Evolutionary conservation across 164 flowering plant genomes (phyloP).

Genomic region (Vitis rotundifolia): DNA sequence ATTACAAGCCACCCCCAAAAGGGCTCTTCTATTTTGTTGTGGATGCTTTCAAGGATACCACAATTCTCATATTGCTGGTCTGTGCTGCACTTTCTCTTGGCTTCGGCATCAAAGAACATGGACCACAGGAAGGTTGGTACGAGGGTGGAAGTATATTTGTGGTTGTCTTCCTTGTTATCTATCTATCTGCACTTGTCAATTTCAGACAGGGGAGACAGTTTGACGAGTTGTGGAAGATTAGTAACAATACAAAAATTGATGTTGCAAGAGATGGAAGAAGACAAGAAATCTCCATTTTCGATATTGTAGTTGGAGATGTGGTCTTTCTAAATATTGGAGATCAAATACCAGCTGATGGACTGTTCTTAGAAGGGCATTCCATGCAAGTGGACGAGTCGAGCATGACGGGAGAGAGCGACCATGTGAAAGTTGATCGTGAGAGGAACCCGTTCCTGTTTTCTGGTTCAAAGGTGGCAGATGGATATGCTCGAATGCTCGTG

Average conservation of each 20-base stretch:
- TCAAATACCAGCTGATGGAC: constrained; percentile 73
- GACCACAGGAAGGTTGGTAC: constrained; percentile 57
- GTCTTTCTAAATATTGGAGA: constrained; percentile 61
- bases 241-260: constrained; percentile 43
- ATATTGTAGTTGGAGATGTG: constrained; percentile 69
- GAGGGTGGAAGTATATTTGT: constrained; percentile 67
- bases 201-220: constrained; percentile 55
- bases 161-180: constrained; percentile 52
- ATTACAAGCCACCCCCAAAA: constrained; percentile 46
- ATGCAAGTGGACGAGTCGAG: constrained; percentile 68
- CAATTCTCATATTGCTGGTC: constrained; percentile 47
- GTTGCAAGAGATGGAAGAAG: constrained; percentile 42
- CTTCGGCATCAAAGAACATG: constrained; percentile 59
- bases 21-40: constrained; percentile 39
- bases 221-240: constrained; percentile 51
- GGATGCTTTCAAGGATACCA: constrained; percentile 55
- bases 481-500: constrained; percentile 60
- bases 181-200: constrained; percentile 48
- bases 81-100: constrained; percentile 62
- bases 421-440: constrained; percentile 37
- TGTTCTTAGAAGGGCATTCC: constrained; percentile 61
- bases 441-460: constrained; percentile 61
- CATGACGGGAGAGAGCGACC: constrained; percentile 79
- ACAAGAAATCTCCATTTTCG: constrained; percentile 48
- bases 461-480: constrained; percentile 68